Percentiles rank a stretch among this genome's conserved stretches.
Evolutionary conservation across 164 flowering plant genomes (phyloP).

Genomic region (Magnolia sinica): DNA sequence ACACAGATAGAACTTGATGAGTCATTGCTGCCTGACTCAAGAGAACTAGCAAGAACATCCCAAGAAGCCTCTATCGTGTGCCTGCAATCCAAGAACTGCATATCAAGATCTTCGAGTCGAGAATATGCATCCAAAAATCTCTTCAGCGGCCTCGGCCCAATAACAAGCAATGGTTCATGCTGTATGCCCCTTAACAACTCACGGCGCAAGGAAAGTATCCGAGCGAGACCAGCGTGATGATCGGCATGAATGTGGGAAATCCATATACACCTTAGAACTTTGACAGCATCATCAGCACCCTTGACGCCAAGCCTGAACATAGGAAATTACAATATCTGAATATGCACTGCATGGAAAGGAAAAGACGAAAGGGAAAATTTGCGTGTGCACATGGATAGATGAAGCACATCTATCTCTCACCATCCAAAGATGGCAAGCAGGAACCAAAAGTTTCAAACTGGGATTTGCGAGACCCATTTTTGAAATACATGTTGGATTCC

Average conservation of each 20-base stretch:
- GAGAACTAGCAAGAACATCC: constrained; percentile 31
- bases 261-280: constrained; percentile 70
- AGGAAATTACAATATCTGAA: neutral
- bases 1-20: constrained; percentile 19
- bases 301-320: constrained; percentile 64
- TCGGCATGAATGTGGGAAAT: constrained; percentile 99
- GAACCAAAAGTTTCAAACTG: neutral
- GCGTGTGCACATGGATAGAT: no score
- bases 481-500: neutral
- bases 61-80: constrained; percentile 57
- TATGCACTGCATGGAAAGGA: neutral
- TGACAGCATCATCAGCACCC: constrained; percentile 81
- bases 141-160: constrained; percentile 83
- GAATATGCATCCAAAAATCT: constrained; percentile 81
- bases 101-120: constrained; percentile 83
- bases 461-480: neutral
- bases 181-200: constrained; percentile 53
- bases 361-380: neutral
- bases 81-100: constrained; percentile 87
- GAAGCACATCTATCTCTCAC: neutral
- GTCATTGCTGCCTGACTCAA: constrained; percentile 16
- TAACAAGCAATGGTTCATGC: constrained; percentile 79
- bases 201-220: constrained; percentile 80
- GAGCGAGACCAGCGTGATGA: constrained; percentile 92
- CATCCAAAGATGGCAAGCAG: neutral